phyloP scores from a whole-genome alignment of 2,329 filamentous ascomycete genomes.

The Decorospora gaudefroyi region DNA sequence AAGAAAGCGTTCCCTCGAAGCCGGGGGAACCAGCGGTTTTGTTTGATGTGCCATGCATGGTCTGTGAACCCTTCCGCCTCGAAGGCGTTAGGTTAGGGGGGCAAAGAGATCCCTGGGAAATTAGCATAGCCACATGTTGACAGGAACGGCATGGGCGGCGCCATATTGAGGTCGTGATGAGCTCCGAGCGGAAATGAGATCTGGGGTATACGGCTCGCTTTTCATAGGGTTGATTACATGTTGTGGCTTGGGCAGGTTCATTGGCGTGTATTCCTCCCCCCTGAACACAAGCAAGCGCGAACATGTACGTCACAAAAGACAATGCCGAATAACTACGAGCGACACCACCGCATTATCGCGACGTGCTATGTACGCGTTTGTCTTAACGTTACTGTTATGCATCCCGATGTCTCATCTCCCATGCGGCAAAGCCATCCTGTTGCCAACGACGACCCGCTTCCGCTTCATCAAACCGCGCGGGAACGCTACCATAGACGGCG shows the following conservation, averaged over 20 bases:
- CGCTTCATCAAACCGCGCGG: conserved; percentile 6
- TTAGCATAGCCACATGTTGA: conserved; percentile 29
- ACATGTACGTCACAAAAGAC: conserved; percentile 16
- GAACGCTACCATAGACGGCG: conserved; percentile 16
- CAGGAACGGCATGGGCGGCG: conserved; percentile 34
- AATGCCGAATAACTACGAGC: conserved; percentile 8
- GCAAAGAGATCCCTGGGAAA: too few relatives aligned
- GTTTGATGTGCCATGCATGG: conserved; percentile 32
- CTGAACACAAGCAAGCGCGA: conserved; percentile 15
- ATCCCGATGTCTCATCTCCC: not conserved
- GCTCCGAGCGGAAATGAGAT: conserved; percentile 39
- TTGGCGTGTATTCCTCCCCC: conserved; percentile 3
- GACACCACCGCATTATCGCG: conserved; percentile 5
- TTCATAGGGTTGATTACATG: too few relatives aligned
- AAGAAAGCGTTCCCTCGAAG: conserved; percentile 23
- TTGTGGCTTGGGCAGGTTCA: too few relatives aligned
- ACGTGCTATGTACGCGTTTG: not conserved
- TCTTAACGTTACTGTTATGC: too few relatives aligned
- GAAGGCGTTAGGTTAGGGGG: conserved; percentile 41
- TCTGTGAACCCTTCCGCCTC: conserved; percentile 22
- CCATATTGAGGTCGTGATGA: conserved; percentile 32
- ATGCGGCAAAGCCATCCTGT: conserved; percentile 1
- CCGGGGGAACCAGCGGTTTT: conserved; percentile 39
- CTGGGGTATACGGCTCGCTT: conserved; percentile 35
- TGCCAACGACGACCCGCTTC: conserved; percentile 4